phyloP scores from a whole-genome alignment of 345 rosid genomes.

The Durio zibethinus region DNA sequence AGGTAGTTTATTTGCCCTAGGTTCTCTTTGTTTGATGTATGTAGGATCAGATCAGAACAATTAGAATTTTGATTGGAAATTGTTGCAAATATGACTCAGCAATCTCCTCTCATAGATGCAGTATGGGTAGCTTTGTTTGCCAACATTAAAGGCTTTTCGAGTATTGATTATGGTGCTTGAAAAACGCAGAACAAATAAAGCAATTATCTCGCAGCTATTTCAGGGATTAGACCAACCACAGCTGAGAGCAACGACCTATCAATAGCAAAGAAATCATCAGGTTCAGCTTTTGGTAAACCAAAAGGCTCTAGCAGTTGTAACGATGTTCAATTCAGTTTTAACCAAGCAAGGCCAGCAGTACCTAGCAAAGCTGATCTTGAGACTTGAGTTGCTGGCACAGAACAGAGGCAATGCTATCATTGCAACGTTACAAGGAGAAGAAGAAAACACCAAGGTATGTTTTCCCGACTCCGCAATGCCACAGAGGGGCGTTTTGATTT shows the following conservation, averaged over 20 bases:
- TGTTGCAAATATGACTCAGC: no score
- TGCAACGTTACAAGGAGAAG: constrained; percentile 93
- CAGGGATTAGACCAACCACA: no score
- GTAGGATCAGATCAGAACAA: background rate
- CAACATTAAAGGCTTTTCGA: background rate
- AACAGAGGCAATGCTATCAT: constrained; percentile 80
- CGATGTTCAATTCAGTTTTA: constrained; percentile 38
- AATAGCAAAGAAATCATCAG: constrained; percentile 25
- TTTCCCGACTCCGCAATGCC: no score
- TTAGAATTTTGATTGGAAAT: background rate
- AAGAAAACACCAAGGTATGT: constrained; percentile 72
- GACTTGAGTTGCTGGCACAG: constrained; percentile 54
- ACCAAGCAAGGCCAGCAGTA: constrained; percentile 33
- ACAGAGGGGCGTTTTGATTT: no score
- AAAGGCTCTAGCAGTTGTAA: constrained; percentile 32
- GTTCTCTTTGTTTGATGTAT: background rate
- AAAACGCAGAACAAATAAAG: no score
- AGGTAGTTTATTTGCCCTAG: background rate
- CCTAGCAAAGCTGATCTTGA: constrained; percentile 53
- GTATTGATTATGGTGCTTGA: constrained; percentile 6
- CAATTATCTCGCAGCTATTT: no score
- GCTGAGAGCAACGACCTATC: constrained; percentile 51
- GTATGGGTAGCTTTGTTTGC: background rate
- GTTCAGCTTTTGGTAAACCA: constrained; percentile 33
- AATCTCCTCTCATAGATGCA: no score